Percentiles rank a stretch among this genome's conserved stretches.
These are phyloP conservation scores for Lasiosphaeriaceae sp. DNA, from an alignment of 495 filamentous ascomycete genomes.

Conservation along the genomic window DNA sequence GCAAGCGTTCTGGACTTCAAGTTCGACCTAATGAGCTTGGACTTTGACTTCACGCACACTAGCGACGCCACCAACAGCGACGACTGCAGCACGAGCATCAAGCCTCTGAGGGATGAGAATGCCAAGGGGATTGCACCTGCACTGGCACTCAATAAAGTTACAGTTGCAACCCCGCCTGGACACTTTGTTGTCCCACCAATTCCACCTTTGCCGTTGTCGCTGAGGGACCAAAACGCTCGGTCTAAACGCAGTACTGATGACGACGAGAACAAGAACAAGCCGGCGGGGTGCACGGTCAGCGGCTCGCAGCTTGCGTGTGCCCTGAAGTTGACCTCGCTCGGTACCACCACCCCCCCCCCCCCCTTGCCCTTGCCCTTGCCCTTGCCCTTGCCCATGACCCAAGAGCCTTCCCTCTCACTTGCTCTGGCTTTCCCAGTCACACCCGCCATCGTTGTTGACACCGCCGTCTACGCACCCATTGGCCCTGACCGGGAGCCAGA, in stretches of 20 bases:
- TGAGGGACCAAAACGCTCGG: constrained; percentile 8
- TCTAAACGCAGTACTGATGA: constrained; percentile 5
- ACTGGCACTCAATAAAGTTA: constrained; percentile 1
- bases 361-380: background rate
- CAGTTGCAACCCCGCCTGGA: background rate
- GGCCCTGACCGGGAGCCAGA: background rate
- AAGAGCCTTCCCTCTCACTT: no score
- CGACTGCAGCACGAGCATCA: background rate
- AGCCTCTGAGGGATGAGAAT: background rate
- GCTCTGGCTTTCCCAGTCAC: background rate
- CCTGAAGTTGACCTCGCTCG: background rate
- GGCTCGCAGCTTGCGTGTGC: background rate
- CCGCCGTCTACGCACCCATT: constrained; percentile 8
- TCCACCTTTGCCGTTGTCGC: constrained; percentile 8
- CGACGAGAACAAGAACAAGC: constrained; percentile 3
- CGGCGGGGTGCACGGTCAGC: background rate
- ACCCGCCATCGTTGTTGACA: background rate
- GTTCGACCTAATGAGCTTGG: background rate
- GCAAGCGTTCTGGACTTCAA: background rate
- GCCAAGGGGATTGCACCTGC: background rate
- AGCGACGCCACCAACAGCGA: background rate
- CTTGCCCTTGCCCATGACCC: background rate
- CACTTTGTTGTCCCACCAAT: background rate
- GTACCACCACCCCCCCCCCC: background rate
- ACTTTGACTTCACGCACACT: background rate